Conservation (phyloP, 2,329 filamentous ascomycete species). For the Blastomyces parvus region DNA sequence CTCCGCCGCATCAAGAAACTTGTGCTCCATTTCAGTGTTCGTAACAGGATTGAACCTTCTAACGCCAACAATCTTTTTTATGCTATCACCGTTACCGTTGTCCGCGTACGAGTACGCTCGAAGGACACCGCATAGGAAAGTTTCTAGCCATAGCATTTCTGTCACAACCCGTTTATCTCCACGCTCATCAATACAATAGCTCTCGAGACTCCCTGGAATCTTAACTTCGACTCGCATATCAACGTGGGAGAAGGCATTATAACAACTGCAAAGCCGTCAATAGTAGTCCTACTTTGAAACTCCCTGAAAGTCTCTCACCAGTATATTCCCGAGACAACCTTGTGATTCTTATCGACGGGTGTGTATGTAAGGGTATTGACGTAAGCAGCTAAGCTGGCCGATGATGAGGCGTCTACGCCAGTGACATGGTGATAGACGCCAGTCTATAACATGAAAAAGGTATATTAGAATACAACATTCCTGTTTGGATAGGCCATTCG, state of each 20-base stretch:
- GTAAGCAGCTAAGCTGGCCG: slow-evolving; percentile 91
- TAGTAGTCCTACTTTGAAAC: background rate
- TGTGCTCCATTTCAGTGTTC: slow-evolving; percentile 95
- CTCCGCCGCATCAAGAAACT: slow-evolving; percentile 88
- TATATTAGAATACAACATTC: background rate
- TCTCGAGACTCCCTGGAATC: slow-evolving; percentile 91
- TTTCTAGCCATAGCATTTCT: slow-evolving; percentile 93
- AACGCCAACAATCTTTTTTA: slow-evolving; percentile 95
- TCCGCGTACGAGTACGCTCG: slow-evolving; percentile 95
- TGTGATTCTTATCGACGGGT: slow-evolving; percentile 71
- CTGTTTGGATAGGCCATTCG: background rate
- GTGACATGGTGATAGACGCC: slow-evolving; percentile 98
- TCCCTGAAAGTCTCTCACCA: slow-evolving; percentile 51
- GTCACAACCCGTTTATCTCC: slow-evolving; percentile 90
- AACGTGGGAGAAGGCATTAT: slow-evolving; percentile 96
- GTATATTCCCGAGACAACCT: slow-evolving; percentile 89
- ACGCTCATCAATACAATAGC: slow-evolving; percentile 93
- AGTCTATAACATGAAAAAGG: slow-evolving; percentile 44
- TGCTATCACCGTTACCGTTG: slow-evolving; percentile 84
- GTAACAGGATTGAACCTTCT: slow-evolving; percentile 95
- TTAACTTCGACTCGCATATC: slow-evolving; percentile 98
- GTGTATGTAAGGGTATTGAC: slow-evolving; percentile 96
- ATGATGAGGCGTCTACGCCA: slow-evolving; percentile 92
- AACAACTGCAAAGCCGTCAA: slow-evolving; percentile 51
- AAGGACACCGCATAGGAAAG: slow-evolving; percentile 89